Evolutionary conservation across 169 alveolate genomes (phyloP).

Genomic region (Plasmodium gaboni): DNA sequence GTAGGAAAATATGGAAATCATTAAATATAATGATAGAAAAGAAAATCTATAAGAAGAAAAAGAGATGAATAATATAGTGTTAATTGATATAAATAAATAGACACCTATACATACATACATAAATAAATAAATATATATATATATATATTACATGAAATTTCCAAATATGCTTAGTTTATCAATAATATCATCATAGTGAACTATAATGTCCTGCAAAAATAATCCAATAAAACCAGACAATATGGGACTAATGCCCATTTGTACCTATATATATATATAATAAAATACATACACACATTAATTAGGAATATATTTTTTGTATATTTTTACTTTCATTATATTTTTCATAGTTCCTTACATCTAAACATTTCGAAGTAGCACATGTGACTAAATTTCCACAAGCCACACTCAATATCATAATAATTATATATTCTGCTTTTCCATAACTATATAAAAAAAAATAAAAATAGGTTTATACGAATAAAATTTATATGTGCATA

Average conservation of each 20-base stretch:
- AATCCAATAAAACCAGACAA: constrained; percentile 48
- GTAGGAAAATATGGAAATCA: constrained; percentile 34
- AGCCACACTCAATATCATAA: constrained; percentile 24
- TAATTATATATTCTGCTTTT: not conserved
- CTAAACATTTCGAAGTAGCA: constrained; percentile 31
- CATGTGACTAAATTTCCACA: constrained; percentile 43
- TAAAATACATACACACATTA: not conserved
- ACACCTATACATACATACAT: not conserved
- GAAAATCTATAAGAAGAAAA: constrained; percentile 27
- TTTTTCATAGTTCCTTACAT: constrained; percentile 15
- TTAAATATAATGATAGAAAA: constrained; percentile 33
- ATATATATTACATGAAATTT: constrained; percentile 24
- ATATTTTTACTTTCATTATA: too few relatives aligned
- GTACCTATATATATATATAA: constrained; percentile 11
- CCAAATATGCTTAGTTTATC: constrained; percentile 19
- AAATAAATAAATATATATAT: too few relatives aligned
- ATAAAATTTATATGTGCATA: not conserved
- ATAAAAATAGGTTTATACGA: not conserved
- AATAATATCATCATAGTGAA: not conserved
- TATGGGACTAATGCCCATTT: constrained; percentile 56
- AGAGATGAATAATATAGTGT: not conserved
- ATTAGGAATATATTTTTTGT: not conserved
- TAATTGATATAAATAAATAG: too few relatives aligned
- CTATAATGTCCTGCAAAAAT: constrained; percentile 35
- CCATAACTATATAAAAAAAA: constrained; percentile 27